These are phyloP conservation scores for Coemansia sp. DNA, from an alignment of 192 early-diverging fungal genomes.

Conservation along the genomic window DNA sequence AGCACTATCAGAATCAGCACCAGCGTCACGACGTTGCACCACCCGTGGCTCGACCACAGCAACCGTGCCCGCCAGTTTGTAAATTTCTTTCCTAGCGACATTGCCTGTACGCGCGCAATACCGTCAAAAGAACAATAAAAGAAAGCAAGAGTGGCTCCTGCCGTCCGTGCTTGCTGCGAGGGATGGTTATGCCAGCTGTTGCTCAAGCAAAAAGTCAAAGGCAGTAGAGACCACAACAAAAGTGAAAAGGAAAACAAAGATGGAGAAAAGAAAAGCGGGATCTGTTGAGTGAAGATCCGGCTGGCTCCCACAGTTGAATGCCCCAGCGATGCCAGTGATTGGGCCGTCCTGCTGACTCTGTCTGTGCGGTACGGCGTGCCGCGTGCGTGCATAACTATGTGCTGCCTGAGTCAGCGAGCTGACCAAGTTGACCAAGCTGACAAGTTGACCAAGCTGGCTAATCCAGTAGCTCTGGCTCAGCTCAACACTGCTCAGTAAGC, in stretches of 20 bases:
- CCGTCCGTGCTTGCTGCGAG: too few relatives aligned
- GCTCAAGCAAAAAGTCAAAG: neutral
- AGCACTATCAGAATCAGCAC: conserved; percentile 41
- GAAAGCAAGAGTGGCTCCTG: too few relatives aligned
- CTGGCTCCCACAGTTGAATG: neutral
- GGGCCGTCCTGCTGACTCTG: neutral
- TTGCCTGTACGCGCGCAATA: conserved; percentile 1
- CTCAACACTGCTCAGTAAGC: neutral
- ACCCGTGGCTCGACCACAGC: conserved; percentile 54
- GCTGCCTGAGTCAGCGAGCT: neutral
- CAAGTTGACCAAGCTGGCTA: neutral
- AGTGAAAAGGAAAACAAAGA: conserved; percentile 1
- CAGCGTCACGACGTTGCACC: conserved; percentile 55
- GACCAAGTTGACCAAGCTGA: neutral
- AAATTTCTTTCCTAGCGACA: conserved; percentile 38
- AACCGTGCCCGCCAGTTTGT: conserved; percentile 40
- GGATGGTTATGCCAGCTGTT: conserved; percentile 2
- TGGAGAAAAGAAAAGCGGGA: neutral
- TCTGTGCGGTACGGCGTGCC: neutral
- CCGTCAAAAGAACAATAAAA: too few relatives aligned
- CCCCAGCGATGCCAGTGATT: neutral
- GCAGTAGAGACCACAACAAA: conserved; percentile 8
- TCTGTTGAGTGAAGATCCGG: neutral
- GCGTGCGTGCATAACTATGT: neutral
- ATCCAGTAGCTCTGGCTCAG: conserved; percentile 2